Conservation (phyloP, 148 eudicot species). For the Dianthus caryophyllus region DNA sequence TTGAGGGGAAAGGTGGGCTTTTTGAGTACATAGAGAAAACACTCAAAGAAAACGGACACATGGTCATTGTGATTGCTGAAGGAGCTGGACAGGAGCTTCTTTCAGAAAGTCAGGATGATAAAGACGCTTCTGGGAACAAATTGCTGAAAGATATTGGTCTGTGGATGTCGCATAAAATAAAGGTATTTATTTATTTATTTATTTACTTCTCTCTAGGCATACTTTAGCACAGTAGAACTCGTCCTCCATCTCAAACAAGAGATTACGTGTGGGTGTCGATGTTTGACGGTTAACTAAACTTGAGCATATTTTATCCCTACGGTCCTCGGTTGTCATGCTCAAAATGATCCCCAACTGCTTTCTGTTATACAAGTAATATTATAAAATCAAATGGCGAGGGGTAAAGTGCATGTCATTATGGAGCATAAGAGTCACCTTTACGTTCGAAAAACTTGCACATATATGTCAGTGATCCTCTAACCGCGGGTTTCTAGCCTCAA, state of each 20-base stretch:
- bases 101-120: constrained; percentile 41
- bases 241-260: neutral
- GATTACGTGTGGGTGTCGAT: constrained; percentile 1
- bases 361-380: too few species aligned
- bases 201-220: neutral
- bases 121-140: constrained; percentile 92
- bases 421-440: too few species aligned
- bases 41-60: constrained; percentile 88
- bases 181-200: constrained; percentile 42
- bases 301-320: too few species aligned
- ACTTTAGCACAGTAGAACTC: neutral
- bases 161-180: constrained; percentile 78
- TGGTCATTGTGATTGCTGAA: constrained; percentile 96
- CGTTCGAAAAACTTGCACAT: too few species aligned
- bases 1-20: constrained; percentile 86
- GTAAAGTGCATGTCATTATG: too few species aligned
- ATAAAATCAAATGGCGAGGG: too few species aligned
- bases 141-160: constrained; percentile 76
- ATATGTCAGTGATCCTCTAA: too few species aligned
- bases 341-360: too few species aligned
- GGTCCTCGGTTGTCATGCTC: too few species aligned
- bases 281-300: too few species aligned
- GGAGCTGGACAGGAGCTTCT: constrained; percentile 96
- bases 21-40: constrained; percentile 66
- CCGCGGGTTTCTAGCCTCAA: too few species aligned